These are phyloP conservation scores for Sesbania bispinosa DNA, from an alignment of 306 rosid species.

Conservation along the genomic window DNA sequence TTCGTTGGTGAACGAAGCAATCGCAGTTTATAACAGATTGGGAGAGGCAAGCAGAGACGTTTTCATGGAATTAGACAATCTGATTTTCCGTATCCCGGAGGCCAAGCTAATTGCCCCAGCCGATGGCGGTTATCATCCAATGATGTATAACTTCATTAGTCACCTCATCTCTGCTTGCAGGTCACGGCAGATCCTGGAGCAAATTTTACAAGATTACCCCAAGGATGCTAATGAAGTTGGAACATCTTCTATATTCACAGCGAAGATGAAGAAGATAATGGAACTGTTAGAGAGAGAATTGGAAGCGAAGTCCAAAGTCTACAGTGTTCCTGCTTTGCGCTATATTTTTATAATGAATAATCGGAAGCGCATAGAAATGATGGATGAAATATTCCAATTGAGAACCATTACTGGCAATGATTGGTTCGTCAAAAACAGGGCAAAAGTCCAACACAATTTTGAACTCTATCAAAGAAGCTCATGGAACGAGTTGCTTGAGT, in stretches of 20 bases:
- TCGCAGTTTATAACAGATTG: background rate
- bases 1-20: background rate
- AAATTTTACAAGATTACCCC: background rate
- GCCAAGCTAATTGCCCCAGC: background rate
- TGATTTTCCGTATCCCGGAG: background rate
- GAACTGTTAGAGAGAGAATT: slow-evolving; percentile 54
- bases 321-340: slow-evolving; percentile 44
- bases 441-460: slow-evolving; percentile 41
- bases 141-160: background rate
- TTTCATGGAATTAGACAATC: slow-evolving; percentile 25
- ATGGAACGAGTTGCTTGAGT: slow-evolving; percentile 54
- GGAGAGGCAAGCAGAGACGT: background rate
- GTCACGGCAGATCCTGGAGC: background rate
- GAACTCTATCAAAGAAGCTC: slow-evolving; percentile 51
- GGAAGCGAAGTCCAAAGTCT: slow-evolving; percentile 50
- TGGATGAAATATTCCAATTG: slow-evolving; percentile 36
- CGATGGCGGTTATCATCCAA: background rate
- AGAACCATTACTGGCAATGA: slow-evolving; percentile 45
- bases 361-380: slow-evolving; percentile 46
- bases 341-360: slow-evolving; percentile 66
- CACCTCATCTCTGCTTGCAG: background rate
- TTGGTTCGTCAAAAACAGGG: slow-evolving; percentile 59
- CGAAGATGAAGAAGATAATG: slow-evolving; percentile 51
- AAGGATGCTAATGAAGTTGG: slow-evolving; percentile 35
- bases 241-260: slow-evolving; percentile 27